Conservation (phyloP, 768 basidiomycete genomes). For the Suillus bovinus region DNA sequence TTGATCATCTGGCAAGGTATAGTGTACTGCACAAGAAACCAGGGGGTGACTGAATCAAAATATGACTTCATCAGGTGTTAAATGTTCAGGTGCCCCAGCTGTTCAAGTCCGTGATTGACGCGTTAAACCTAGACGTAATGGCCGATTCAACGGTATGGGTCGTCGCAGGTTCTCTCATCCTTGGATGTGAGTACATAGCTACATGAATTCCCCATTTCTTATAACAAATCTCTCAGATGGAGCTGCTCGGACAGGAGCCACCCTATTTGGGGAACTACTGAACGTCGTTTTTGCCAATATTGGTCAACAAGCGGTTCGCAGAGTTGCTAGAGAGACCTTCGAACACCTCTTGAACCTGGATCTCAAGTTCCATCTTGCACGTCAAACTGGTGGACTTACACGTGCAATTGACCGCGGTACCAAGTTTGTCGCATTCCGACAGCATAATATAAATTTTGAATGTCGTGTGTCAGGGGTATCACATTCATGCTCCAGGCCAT, state of each 20-base stretch:
- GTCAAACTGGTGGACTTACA: conserved; percentile 95
- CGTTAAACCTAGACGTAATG: conserved; percentile 82
- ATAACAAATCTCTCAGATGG: conserved; percentile 60
- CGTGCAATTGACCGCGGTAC: conserved; percentile 97
- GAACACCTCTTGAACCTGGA: conserved; percentile 90
- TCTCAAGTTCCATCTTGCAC: conserved; percentile 85
- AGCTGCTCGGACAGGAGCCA: conserved; percentile 84
- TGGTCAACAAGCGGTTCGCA: conserved; percentile 90
- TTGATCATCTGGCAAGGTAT: conserved; percentile 85
- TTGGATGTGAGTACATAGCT: conserved; percentile 73
- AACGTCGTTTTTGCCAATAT: conserved; percentile 97
- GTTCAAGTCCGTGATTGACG: conserved; percentile 90
- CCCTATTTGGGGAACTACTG: conserved; percentile 86
- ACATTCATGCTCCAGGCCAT: conserved; percentile 93
- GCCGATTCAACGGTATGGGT: conserved; percentile 82
- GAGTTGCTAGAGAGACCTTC: conserved; percentile 95
- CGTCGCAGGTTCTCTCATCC: conserved; percentile 83
- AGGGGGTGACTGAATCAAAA: conserved; percentile 1
- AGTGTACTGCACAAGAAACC: conserved; percentile 14
- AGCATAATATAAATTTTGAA: not conserved
- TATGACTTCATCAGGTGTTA: conserved; percentile 53
- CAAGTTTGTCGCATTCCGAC: conserved; percentile 55
- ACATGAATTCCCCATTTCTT: conserved; percentile 3
- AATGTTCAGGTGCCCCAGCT: conserved; percentile 98
- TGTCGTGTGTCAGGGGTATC: conserved; percentile 67